Base-by-base conservation (phyloP, 257 asterid species). In the Ligustrum vulgare region DNA sequence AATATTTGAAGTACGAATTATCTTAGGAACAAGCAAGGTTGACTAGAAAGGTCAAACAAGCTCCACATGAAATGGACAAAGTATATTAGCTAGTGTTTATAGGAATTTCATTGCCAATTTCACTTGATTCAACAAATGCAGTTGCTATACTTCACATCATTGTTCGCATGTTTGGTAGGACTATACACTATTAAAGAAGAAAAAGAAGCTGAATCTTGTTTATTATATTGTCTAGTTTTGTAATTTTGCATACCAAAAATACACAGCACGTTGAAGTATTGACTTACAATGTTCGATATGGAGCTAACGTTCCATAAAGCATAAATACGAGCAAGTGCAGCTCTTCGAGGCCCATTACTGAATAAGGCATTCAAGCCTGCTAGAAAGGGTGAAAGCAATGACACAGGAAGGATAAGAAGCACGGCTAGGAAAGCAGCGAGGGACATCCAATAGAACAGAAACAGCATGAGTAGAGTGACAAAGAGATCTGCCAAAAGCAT, bases 351-450 rank as follows among this genome's bases (percentile, higher is more conserved):
- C 74, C 97, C 97, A 84, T 87, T 89, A 78, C 94, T 90, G 82
- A 94, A 94, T 66, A 94, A 81, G 82, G 97, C 96, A 86, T 92
- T 94, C 87, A 94, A 82, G 79, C 98, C 98, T 45, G 98, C 98
- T 67, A 94, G 97, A 78, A 92, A 90, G 36, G 98, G 97, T 41
- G 96, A 94, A 84, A 94, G 97, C 87, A 94, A 81, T 1, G 98
- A 94, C 67, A 94, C 85, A 73, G 98, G 98, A 75, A 94, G 98
- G 84, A 94, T 80, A 73, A 94, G 96, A 79, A 94, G 91, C 69
- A 94, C 91, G 72, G 97, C 93, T 70, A 94, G 92, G 81, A 94
- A 90, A 73, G 94, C 96, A 69, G 92, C 97, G 45, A 94, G 89
- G 69, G 98, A 87, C 81, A 94, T 88, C 98, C 97, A 94, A 83